Conservation (phyloP, 192 early-diverging fungal species). For the Dissophora ornata region DNA sequence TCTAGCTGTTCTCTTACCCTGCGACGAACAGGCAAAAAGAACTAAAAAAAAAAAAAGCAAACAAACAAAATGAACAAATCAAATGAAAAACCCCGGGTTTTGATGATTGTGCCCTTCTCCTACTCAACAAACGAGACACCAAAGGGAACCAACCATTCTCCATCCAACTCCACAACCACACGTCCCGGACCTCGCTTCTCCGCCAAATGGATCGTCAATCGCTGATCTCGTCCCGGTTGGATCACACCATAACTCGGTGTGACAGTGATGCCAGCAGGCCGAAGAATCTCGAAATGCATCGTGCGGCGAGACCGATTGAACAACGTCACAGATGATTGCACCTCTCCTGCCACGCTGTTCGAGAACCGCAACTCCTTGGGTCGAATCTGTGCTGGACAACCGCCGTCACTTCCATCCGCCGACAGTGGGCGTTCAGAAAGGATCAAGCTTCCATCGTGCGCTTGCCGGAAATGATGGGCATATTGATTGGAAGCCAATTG, state of each 20-base stretch:
- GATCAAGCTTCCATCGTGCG: slow-evolving; percentile 30
- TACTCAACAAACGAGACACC: slow-evolving; percentile 25
- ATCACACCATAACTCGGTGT: slow-evolving; percentile 31
- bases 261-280: slow-evolving; percentile 28
- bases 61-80: neutral
- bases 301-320: slow-evolving; percentile 27
- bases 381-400: slow-evolving; percentile 41
- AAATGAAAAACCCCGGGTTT: neutral
- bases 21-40: slow-evolving; percentile 1
- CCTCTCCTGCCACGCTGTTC: slow-evolving; percentile 12
- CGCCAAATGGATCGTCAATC: slow-evolving; percentile 25
- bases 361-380: slow-evolving; percentile 34
- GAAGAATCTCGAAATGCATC: slow-evolving; percentile 40
- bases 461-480: slow-evolving; percentile 29
- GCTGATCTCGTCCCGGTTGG: slow-evolving; percentile 34
- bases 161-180: slow-evolving; percentile 35
- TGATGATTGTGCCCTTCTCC: neutral
- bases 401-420: neutral
- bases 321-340: slow-evolving; percentile 30
- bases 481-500: slow-evolving; percentile 29
- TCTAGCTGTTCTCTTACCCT: no score
- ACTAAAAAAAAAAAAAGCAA: neutral
- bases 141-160: slow-evolving; percentile 33
- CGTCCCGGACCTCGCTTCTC: slow-evolving; percentile 32
- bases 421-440: slow-evolving; percentile 10